Conservation (phyloP, 768 basidiomycete genomes). For the Xerocomellus intermedius region DNA sequence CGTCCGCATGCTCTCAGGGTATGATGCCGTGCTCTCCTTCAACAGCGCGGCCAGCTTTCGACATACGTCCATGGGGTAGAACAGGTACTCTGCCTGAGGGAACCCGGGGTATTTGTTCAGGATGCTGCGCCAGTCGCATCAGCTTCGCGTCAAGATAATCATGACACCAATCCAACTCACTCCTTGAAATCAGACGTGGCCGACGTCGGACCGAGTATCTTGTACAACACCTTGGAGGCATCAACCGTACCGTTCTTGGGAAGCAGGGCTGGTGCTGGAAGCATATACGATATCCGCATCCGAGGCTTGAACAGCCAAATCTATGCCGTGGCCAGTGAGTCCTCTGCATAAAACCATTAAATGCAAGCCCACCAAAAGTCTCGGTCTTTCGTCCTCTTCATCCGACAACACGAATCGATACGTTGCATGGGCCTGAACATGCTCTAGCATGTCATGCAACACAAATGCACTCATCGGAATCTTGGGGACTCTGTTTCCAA, state of each 20-base stretch:
- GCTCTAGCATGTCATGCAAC: constrained; percentile 87
- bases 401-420: constrained; percentile 90
- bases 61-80: constrained; percentile 80
- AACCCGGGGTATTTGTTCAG: constrained; percentile 76
- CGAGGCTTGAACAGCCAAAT: constrained; percentile 95
- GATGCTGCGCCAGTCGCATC: constrained; percentile 37
- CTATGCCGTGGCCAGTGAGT: constrained; percentile 37
- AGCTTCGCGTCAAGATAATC: neutral
- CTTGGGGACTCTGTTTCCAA: constrained; percentile 31
- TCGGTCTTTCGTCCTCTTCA: constrained; percentile 78
- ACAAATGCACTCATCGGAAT: constrained; percentile 85
- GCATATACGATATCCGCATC: constrained; percentile 74
- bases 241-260: constrained; percentile 60
- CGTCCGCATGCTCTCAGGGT: constrained; percentile 69
- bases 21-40: constrained; percentile 73
- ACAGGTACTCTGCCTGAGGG: constrained; percentile 84
- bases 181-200: constrained; percentile 32
- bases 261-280: constrained; percentile 51
- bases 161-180: constrained; percentile 8
- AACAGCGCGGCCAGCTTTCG: constrained; percentile 66
- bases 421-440: constrained; percentile 87
- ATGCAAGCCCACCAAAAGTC: constrained; percentile 62
- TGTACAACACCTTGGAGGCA: constrained; percentile 85
- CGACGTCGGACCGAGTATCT: constrained; percentile 64
- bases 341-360: neutral